Evolutionary conservation across 805 yeast genomes (phyloP).

Genomic region (Pichia cephalocereana): DNA sequence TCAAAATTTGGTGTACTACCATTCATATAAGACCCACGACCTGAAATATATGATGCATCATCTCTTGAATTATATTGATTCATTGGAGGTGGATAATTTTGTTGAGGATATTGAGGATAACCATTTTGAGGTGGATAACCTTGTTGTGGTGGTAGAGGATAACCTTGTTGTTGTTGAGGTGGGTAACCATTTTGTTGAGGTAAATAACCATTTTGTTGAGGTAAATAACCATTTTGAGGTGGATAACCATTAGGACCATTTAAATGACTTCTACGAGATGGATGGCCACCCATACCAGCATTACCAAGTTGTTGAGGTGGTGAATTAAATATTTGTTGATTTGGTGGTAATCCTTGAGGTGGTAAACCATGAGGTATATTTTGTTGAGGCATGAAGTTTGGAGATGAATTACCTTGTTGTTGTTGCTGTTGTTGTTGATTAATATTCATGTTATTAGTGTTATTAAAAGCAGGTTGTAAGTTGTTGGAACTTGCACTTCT

Average conservation of each 20-base stretch:
- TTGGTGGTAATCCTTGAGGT: conserved; percentile 25
- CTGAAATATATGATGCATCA: conserved; percentile 17
- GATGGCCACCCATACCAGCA: not conserved
- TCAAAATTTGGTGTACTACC: conserved; percentile 5
- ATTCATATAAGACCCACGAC: conserved; percentile 5
- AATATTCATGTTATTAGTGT: conserved; percentile 1
- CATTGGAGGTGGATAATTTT: conserved; percentile 4
- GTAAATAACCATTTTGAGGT: not conserved
- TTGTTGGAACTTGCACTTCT: conserved; percentile 7
- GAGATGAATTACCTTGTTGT: conserved; percentile 18
- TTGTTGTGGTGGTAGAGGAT: not conserved
- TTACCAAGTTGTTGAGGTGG: conserved; percentile 5
- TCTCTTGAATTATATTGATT: conserved; percentile 11
- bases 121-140: not conserved
- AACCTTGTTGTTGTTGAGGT: not conserved
- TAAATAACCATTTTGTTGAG: not conserved
- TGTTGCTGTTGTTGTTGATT: too few species aligned
- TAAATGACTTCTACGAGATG: conserved; percentile 5
- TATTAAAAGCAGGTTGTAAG: conserved; percentile 14
- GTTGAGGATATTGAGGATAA: conserved; percentile 16
- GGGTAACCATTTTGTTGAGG: not conserved
- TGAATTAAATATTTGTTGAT: conserved; percentile 21
- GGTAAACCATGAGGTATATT: conserved; percentile 27
- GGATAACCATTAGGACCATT: conserved; percentile 21
- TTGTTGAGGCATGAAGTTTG: conserved; percentile 22